Base-by-base conservation (phyloP, 129 eudicot genomes). In the Centrapalus pauciflorus region DNA sequence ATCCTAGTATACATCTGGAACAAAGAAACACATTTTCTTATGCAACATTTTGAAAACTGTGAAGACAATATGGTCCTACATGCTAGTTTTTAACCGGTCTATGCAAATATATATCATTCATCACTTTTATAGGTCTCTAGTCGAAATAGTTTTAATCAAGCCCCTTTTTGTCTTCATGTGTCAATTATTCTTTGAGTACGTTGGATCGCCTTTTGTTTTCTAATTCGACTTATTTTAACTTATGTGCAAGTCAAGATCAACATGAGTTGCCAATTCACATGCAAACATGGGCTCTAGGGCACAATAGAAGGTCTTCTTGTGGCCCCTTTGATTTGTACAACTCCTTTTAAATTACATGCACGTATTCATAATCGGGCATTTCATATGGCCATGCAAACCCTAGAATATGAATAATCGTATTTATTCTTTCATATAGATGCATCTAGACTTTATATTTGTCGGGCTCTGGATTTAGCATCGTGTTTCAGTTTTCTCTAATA, bases 211-310 rank as follows among this genome's bases (percentile, higher is more conserved):
- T 26, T 72, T 61, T 72, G 41, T 55, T 38, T 73, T 29, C 51
- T 38, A 52, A 37, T 20, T 25, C 45, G 54, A 54, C 56, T 28
- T 24, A 37, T 50, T 20, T 50, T 10, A 72, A 72, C 60, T 35
- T 61, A 38, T 55, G 58, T 76, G 66, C 57, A 49, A 40, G 81
- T 76, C 76, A 29, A 61, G 27, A 76, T 76, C 81, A 61, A 51
- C 37, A 52, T 76, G 76, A 61, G 76, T 61, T 76, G 71, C 75
- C 71, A 61, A 20, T 41, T 55, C 76, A 76, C 80, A 69, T 76
- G 76, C 63, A 52, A 76, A 62, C 65, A 76, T 76, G 80, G 75
- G 80, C 71, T 76, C 71, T 69, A 60, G 76, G 75, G 57, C 61
- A 51, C 59, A 45, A 37, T 21, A 16, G 6, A 51, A 28, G 55